Conservation (phyloP, 306 rosid genomes). For the Begonia fuchsioides region DNA sequence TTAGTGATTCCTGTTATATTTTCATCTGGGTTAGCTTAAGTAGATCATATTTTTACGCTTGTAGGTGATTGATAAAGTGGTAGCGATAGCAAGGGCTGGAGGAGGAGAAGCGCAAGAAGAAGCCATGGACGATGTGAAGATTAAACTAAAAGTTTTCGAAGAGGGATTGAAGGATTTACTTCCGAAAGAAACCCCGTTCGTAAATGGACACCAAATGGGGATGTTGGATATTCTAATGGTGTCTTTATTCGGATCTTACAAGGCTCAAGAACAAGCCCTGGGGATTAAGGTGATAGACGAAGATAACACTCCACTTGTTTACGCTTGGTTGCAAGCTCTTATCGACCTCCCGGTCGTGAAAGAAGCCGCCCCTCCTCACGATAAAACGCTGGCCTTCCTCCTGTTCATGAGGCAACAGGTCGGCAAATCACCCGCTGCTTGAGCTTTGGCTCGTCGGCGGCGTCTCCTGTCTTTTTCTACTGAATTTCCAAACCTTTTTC, state of each 20-base stretch:
- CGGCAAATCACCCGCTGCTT: neutral
- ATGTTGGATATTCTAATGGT: conserved; percentile 11
- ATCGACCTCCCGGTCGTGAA: conserved; percentile 9
- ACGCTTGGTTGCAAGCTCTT: conserved; percentile 8
- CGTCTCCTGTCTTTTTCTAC: no score
- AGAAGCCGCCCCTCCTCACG: conserved; percentile 9
- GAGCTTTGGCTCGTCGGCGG: neutral
- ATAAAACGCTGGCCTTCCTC: conserved; percentile 10
- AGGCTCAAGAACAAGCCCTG: conserved; percentile 13
- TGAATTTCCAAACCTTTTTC: no score
- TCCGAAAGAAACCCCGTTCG: neutral
- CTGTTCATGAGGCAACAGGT: conserved; percentile 1
- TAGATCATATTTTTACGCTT: neutral
- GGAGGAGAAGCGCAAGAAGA: conserved; percentile 16
- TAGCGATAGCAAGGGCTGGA: neutral
- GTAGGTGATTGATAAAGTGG: conserved; percentile 12
- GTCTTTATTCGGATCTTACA: conserved; percentile 8
- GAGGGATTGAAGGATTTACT: conserved; percentile 12
- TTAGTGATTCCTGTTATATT: neutral
- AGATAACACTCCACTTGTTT: conserved; percentile 11
- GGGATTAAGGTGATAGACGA: conserved; percentile 15
- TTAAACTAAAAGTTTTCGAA: conserved; percentile 9
- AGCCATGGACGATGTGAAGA: conserved; percentile 9
- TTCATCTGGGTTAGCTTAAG: neutral
- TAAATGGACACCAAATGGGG: conserved; percentile 9